Evolutionary conservation across 805 yeast species (phyloP).

Genomic region (Danielia oregonensis): DNA sequence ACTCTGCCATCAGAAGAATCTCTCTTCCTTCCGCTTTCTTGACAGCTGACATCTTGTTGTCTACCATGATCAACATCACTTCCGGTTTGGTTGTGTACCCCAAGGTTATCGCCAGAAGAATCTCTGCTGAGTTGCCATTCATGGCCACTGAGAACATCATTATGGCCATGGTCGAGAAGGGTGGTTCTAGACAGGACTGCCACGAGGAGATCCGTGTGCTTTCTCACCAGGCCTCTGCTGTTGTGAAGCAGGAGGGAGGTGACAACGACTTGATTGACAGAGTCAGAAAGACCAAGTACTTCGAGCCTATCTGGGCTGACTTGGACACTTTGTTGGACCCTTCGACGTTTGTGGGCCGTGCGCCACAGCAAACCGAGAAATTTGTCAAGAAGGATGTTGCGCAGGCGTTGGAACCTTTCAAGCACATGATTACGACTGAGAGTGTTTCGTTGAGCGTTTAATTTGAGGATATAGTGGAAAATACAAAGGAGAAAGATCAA

Average conservation of each 20-base stretch:
- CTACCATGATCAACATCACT: constrained; percentile 87
- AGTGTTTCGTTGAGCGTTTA: constrained; percentile 80
- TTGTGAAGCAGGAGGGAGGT: constrained; percentile 97
- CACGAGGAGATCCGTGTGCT: constrained; percentile 96
- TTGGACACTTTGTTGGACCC: constrained; percentile 84
- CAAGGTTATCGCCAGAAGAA: constrained; percentile 96
- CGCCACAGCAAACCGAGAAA: constrained; percentile 96
- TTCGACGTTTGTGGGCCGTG: constrained; percentile 94
- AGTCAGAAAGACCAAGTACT: constrained; percentile 70
- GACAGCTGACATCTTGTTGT: constrained; percentile 88
- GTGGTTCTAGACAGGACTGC: constrained; percentile 97
- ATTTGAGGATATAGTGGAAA: not conserved
- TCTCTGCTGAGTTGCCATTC: constrained; percentile 90
- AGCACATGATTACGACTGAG: constrained; percentile 55
- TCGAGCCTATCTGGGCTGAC: constrained; percentile 84
- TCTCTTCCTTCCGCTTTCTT: constrained; percentile 94
- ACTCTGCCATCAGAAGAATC: constrained; percentile 96
- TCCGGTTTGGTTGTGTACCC: constrained; percentile 97
- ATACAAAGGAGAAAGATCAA: not conserved
- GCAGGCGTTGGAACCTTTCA: constrained; percentile 70
- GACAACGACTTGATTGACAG: constrained; percentile 95
- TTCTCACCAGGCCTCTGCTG: constrained; percentile 95
- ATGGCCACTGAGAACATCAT: constrained; percentile 99
- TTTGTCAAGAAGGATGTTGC: constrained; percentile 83
- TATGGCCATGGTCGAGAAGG: constrained; percentile 99